These are phyloP conservation scores for Aureobasidium mangrovei DNA, from an alignment of 2,329 filamentous ascomycete species.

Conservation along the genomic window DNA sequence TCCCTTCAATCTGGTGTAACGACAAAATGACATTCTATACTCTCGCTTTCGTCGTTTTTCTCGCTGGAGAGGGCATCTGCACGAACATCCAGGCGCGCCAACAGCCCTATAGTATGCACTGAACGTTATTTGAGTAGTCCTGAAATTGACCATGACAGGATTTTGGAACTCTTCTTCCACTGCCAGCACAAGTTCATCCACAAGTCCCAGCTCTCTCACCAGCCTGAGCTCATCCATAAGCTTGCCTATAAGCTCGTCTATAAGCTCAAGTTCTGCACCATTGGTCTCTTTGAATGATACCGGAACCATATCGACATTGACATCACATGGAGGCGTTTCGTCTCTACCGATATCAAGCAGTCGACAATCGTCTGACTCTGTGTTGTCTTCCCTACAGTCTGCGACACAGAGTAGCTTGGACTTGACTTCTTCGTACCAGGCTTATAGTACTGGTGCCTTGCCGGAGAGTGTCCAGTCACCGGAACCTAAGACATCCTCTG, in stretches of 20 bases:
- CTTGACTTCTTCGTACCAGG: not conserved
- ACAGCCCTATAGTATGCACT: not conserved
- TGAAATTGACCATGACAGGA: not conserved
- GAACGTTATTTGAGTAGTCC: no score
- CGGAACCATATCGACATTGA: not conserved
- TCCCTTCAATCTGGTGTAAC: not conserved
- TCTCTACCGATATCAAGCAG: not conserved
- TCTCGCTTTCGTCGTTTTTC: not conserved
- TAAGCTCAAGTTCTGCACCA: not conserved
- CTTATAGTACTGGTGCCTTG: not conserved
- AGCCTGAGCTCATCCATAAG: not conserved
- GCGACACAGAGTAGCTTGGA: not conserved
- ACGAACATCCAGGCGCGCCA: not conserved
- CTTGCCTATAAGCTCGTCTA: not conserved
- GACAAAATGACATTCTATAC: slow-evolving; percentile 2
- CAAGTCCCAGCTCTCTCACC: not conserved
- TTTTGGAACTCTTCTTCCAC: not conserved
- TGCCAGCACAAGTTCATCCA: not conserved
- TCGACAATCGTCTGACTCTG: not conserved
- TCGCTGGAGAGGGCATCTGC: not conserved
- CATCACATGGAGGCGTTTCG: not conserved
- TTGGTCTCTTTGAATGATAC: not conserved
- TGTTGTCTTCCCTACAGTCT: not conserved
- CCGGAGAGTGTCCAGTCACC: not conserved
- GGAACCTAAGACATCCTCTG: not conserved